Evolutionary conservation across 176 grass and related monocot species (phyloP).

Genomic region (Oryza meridionalis): DNA sequence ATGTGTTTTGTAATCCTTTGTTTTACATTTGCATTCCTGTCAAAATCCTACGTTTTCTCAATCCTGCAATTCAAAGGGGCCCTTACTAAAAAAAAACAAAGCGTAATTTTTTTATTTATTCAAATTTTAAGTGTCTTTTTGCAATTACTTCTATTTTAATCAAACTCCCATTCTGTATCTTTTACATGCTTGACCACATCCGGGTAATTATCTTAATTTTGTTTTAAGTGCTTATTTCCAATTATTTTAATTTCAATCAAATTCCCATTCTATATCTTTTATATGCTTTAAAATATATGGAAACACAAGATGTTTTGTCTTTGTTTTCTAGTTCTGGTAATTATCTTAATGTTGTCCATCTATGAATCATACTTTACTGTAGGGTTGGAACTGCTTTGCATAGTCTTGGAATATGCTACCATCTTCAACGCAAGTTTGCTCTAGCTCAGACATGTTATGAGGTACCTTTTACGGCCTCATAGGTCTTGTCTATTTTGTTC

Average conservation of each 20-base stretch:
- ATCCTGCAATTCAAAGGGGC: too few species aligned
- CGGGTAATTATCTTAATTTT: neutral
- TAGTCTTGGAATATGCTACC: conserved; percentile 80
- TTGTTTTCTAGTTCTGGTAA: neutral
- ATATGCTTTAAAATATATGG: neutral
- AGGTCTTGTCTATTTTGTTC: neutral
- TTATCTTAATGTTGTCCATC: neutral
- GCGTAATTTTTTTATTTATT: neutral
- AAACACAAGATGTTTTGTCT: neutral
- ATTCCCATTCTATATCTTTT: neutral
- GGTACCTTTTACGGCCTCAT: conserved; percentile 49
- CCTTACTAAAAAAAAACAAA: neutral
- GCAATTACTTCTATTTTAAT: neutral
- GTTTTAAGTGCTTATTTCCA: too few species aligned
- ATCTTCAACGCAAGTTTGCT: conserved; percentile 67
- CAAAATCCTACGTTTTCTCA: too few species aligned
- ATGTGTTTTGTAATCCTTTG: too few species aligned
- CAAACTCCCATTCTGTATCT: neutral
- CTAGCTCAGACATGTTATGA: conserved; percentile 82
- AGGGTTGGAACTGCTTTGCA: conserved; percentile 80
- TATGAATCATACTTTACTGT: conserved; percentile 28
- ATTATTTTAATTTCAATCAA: too few species aligned
- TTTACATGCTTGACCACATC: neutral
- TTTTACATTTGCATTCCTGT: too few species aligned
- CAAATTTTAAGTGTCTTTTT: neutral